phyloP scores from a whole-genome alignment of 2,329 filamentous ascomycete species.

The Aspergillus candidus region DNA sequence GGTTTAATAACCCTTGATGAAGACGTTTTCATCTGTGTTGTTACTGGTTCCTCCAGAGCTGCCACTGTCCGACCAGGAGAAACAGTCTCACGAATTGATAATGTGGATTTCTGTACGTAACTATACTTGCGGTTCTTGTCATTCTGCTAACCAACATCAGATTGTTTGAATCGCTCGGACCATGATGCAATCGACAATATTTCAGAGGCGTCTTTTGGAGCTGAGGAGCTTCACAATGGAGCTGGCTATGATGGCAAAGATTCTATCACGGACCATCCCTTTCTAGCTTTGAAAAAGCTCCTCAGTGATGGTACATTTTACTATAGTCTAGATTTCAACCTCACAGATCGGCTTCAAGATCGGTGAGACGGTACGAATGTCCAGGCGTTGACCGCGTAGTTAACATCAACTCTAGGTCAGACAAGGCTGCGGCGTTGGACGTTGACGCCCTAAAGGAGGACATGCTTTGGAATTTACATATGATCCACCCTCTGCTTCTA shows the following conservation, averaged over 20 bases:
- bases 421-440: constrained; percentile 72
- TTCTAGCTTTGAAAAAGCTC: constrained; percentile 82
- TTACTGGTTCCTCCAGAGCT: constrained; percentile 71
- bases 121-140: not conserved
- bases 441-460: constrained; percentile 89
- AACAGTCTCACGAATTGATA: constrained; percentile 78
- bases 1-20: constrained; percentile 76
- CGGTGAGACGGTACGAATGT: constrained; percentile 47
- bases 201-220: constrained; percentile 47
- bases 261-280: constrained; percentile 73
- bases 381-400: no score
- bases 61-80: constrained; percentile 81
- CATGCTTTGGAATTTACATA: constrained; percentile 97
- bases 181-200: constrained; percentile 67
- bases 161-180: constrained; percentile 79
- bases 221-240: constrained; percentile 49
- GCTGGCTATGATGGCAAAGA: constrained; percentile 58
- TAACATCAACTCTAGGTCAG: constrained; percentile 47
- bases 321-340: constrained; percentile 96
- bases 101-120: constrained; percentile 68
- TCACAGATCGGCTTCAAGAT: constrained; percentile 89
- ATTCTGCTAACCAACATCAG: constrained; percentile 34
- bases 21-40: constrained; percentile 86
- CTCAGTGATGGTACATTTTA: constrained; percentile 93
- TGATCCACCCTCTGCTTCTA: constrained; percentile 87